These are phyloP conservation scores for Xylariaceae sp. DNA, from an alignment of 2,329 filamentous ascomycete species.

Conservation along the genomic window DNA sequence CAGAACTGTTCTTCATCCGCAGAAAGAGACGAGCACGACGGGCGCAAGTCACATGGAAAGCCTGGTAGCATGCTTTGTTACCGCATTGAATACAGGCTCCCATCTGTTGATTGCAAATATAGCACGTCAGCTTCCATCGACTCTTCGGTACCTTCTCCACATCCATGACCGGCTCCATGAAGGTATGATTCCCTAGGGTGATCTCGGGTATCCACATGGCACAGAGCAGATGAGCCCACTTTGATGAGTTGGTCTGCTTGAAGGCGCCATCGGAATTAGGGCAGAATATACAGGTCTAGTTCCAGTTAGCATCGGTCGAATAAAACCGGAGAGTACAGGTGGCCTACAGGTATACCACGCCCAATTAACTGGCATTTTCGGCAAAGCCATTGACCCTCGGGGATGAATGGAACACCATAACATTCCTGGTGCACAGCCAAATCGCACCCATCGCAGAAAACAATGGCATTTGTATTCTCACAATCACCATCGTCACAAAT, in stretches of 20 bases:
- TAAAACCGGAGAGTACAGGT: constrained; percentile 17
- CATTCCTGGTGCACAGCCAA: constrained; percentile 97
- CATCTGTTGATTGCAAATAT: constrained; percentile 97
- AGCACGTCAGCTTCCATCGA: constrained; percentile 89
- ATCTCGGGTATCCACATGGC: constrained; percentile 99
- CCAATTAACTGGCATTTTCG: constrained; percentile 95
- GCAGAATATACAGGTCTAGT: constrained; percentile 90
- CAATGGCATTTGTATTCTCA: constrained; percentile 97
- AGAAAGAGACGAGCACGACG: constrained; percentile 80
- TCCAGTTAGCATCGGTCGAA: constrained; percentile 14
- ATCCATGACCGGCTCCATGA: constrained; percentile 98
- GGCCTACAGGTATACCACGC: constrained; percentile 72
- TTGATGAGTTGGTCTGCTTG: constrained; percentile 93
- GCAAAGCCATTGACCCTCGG: constrained; percentile 97
- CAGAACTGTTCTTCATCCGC: constrained; percentile 92
- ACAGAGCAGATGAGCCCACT: constrained; percentile 95
- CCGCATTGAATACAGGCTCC: constrained; percentile 97
- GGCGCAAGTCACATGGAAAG: constrained; percentile 96
- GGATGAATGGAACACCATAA: constrained; percentile 97
- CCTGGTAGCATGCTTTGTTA: constrained; percentile 94
- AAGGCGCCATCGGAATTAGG: constrained; percentile 97
- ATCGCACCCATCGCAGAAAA: constrained; percentile 98
- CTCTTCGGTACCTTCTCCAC: constrained; percentile 95
- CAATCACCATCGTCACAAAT: constrained; percentile 99
- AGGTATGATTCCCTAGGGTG: constrained; percentile 87